Base-by-base conservation (phyloP, 768 basidiomycete genomes). In the Suillus ampliporus region DNA sequence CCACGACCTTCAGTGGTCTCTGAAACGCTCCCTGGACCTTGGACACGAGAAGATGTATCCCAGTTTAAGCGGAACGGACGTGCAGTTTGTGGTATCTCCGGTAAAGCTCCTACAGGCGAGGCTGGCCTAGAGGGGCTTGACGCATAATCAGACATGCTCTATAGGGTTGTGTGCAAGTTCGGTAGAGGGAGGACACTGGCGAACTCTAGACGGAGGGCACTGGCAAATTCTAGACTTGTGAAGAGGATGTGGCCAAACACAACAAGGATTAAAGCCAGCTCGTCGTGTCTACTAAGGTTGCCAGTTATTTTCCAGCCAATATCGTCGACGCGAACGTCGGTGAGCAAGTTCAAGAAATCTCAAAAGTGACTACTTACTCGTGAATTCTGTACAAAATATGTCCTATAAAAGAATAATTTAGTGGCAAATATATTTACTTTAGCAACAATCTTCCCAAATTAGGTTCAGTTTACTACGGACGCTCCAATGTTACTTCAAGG, bases 31-130 rank as follows among this genome's bases (percentile, higher is more conserved):
- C 83, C 88, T 38, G 91, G 90, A 5, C 91, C 90, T 58, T 76
- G 81, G 58, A 77, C 81, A 61, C 82, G 82, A 44, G 83, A 73
- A 15, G 85, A 71, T 11, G 83, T 81, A 69, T 93, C 92, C 89
- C 90, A 94, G 43, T 83, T 86, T 76, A 93, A 92, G 66, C 91
- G 79, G 75, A 88, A 93, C 5, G 87, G 85, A 9, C 84, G 83
- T 14, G 87, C 78, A 57, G 84, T 77, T 19, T 57, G 67, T 54
- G 78, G 74, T 21, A 82, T 68, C 34, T 78, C 73, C 69, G 82
- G 77, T 23, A 83, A 75, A 9, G 79, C 77, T 44, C 78, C 79
- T 56, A 83, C 75, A 41, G 89, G 86, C 4, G 86, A 84, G 35
- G 79, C 79, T 44, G 89, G 85, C 60, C 89, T 79, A 26, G 89